Percentiles rank a stretch among this genome's conserved stretches.
phyloP scores from a whole-genome alignment of 2,329 filamentous ascomycete species.

The Paecilomyces niveus region DNA sequence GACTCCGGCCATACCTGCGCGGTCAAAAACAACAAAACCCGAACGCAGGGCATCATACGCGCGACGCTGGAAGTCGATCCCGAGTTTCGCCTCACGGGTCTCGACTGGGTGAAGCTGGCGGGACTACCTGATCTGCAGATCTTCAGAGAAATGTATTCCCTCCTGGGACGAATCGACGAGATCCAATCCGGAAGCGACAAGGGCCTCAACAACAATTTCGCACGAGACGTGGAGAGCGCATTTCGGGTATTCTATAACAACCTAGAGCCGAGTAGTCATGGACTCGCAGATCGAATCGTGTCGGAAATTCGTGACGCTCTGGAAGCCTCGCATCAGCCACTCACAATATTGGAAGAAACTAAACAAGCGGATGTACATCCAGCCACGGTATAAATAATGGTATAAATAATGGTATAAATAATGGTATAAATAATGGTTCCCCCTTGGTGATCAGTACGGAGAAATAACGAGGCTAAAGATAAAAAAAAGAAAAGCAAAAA shows the following conservation, averaged over 20 bases:
- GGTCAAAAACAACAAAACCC: constrained; percentile 7
- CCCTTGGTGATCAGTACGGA: too few species aligned
- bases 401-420: too few species aligned
- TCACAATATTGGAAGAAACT: not conserved
- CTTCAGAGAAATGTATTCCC: constrained; percentile 15
- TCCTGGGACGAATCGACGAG: constrained; percentile 10
- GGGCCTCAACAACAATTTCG: not conserved
- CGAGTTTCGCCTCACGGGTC: constrained; percentile 10
- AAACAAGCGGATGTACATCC: not conserved
- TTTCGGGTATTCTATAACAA: not conserved
- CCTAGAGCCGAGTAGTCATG: not conserved
- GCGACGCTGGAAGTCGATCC: constrained; percentile 13
- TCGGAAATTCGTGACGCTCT: not conserved
- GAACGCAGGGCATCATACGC: constrained; percentile 12
- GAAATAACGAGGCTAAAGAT: not conserved
- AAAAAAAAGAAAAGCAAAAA: not conserved
- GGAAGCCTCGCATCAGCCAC: not conserved
- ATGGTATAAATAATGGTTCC: too few species aligned
- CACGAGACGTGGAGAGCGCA: not conserved
- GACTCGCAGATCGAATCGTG: not conserved
- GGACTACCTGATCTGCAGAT: constrained; percentile 13
- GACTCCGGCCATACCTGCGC: constrained; percentile 3
- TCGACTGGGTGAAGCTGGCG: constrained; percentile 17
- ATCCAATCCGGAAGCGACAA: constrained; percentile 8
- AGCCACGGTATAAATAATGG: not conserved